Base-by-base conservation (phyloP, 768 basidiomycete genomes). In the Amanita rubescens region DNA sequence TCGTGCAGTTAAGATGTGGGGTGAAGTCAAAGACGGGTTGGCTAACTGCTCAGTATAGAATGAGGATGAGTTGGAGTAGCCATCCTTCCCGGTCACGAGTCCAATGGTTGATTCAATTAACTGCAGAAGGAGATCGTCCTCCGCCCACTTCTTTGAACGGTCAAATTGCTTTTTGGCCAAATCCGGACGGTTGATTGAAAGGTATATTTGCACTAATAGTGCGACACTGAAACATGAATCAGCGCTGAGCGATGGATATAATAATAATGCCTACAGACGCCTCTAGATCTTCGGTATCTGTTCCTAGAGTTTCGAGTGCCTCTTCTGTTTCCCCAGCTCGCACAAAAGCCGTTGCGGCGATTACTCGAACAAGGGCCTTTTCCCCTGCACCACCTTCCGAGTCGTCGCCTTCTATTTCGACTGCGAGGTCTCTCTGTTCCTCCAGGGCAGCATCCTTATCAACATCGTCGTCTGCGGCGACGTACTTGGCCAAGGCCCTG, bases 41-140 rank as follows among this genome's bases (percentile, higher is more conserved):
- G 79, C 87, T 19, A 91, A 71, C 64, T 92, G 90, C 60, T 93
- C 90, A 4, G 85, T 85, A 67, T 87, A 92, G 71, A 90, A 91
- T 10, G 78, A 77, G 53, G 65, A 68, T 11, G 75, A 59, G 49
- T 75, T 78, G 30, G 71, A 63, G 63, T 87, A 87, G 42, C 74
- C 75, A 59, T 90, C 88, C 57, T 80, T 82, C 8, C 86, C 87
- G 3, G 87, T 86, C 30, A 80, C 80, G 50, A 92, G 76, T 25
- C 84, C 82, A 54, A 91, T 83, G 19, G 77, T 82, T 12, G 93
- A 86, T 71, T 97, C 94, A 55, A 94, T 91, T 58, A 86, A 79
- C 64, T 95, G 93, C 17, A 97, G 73, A 34, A 97, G 78, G 15
- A 92, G 79, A 62, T 93, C 87, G 65, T 96, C 94, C 64, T 94